Evolutionary conservation across 2,329 filamentous ascomycete genomes (phyloP).

Genomic region (Corniculantispora saksenae): DNA sequence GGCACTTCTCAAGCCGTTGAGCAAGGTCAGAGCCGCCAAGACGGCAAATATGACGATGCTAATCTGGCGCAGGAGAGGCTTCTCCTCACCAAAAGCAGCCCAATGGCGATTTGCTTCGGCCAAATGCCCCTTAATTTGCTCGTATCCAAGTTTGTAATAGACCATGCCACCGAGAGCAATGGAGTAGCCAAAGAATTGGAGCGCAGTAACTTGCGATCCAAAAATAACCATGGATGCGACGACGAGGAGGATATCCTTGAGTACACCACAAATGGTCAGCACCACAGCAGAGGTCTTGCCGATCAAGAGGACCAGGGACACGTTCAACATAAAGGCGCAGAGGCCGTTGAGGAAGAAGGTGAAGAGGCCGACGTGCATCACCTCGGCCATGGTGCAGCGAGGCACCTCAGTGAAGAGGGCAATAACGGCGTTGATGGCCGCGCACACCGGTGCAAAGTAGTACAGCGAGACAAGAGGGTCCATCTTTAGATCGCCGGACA

Average conservation of each 20-base stretch:
- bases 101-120: constrained; percentile 67
- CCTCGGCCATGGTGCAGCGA: constrained; percentile 65
- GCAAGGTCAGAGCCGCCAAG: neutral
- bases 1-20: neutral
- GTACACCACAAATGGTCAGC: constrained; percentile 82
- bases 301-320: constrained; percentile 84
- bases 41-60: constrained; percentile 43
- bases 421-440: constrained; percentile 75
- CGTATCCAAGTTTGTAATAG: constrained; percentile 75
- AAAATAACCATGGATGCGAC: constrained; percentile 79
- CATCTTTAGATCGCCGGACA: constrained; percentile 88
- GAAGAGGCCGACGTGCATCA: constrained; percentile 71
- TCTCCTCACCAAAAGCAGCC: constrained; percentile 72
- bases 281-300: constrained; percentile 85
- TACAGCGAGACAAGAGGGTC: constrained; percentile 85
- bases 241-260: constrained; percentile 86
- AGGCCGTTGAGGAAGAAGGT: constrained; percentile 75
- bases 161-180: constrained; percentile 78
- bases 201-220: constrained; percentile 70
- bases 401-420: constrained; percentile 75
- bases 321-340: constrained; percentile 79
- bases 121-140: constrained; percentile 74
- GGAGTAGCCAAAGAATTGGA: constrained; percentile 83
- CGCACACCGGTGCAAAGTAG: constrained; percentile 86
- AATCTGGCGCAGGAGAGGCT: constrained; percentile 69